Evolutionary conservation across 805 yeast genomes (phyloP), one percentile per base, ranked within the genome.

Genomic region (Myxozyma melibiosi): DNA sequence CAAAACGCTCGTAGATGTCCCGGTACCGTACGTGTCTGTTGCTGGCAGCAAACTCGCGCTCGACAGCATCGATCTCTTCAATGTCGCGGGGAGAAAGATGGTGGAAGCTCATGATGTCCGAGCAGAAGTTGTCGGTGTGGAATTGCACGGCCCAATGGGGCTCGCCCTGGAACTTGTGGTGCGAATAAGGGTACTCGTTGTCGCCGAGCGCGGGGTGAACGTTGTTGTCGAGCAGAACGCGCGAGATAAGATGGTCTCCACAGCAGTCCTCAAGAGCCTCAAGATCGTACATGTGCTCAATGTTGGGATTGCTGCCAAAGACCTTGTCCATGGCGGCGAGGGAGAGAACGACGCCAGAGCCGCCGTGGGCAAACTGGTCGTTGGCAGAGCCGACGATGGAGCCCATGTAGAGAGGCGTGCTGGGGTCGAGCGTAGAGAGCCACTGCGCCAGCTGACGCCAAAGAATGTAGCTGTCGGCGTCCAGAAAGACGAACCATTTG

Each of bases 331-430:
- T 61, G 7, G 74, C 71, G 2, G 67, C 70, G 1, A 66, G 59
- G 6, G 74, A 70, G 6, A 72, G 50, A 1, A 70, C 68, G 6
- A 72, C 68, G 1, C 74, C 76, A 1, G 69, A 56, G 14, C 76
- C 76, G 11, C 76, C 76, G 55, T 73, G 74, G 14, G 73, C 75
- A 58, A 72, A 73, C 35, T 47, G 37, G 13, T 52, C 49, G 24
- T 50, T 58, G 3, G 48, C 56, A 34, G 49, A 6, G 53, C 55
- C 41, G 18, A 69, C 70, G 1, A 66, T 63, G 0, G 65, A 51
- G 1, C 76, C 76, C 25, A 71, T 53, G 53, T 72, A 73, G 25
- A 58, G 46, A 14, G 66, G 63, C 39, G 68, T 57, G 14, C 58
- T 59, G 18, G 67, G 70, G 51, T 71, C 63, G 33, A 60, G 53